Conservation (phyloP, 768 basidiomycete species). For the Lentinula aciculospora region DNA sequence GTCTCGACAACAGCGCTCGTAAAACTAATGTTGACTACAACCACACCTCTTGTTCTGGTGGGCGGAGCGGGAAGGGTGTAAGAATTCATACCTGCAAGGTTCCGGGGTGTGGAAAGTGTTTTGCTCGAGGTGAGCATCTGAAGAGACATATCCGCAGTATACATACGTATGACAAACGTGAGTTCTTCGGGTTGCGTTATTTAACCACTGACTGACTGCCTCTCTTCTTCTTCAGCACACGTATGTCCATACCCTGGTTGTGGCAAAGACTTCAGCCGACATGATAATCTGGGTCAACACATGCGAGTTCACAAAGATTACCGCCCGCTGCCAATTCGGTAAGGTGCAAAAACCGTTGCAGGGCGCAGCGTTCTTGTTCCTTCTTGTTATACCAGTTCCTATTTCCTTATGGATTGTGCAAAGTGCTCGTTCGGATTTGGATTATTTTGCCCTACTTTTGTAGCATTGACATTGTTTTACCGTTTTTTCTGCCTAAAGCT, state of each 20-base stretch:
- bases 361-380: not conserved
- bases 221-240: constrained; percentile 46
- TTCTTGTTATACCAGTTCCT: not conserved
- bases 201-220: constrained; percentile 7
- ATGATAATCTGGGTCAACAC: constrained; percentile 79
- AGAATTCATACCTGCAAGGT: constrained; percentile 73
- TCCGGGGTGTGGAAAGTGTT: constrained; percentile 81
- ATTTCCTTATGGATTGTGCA: not conserved
- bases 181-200: constrained; percentile 24
- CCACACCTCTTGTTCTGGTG: constrained; percentile 12
- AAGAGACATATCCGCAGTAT: constrained; percentile 87
- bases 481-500: too few relatives aligned
- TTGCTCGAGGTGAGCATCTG: constrained; percentile 84
- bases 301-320: constrained; percentile 61
- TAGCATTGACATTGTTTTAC: too few relatives aligned
- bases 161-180: constrained; percentile 91
- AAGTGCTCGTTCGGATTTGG: too few relatives aligned
- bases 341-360: not conserved
- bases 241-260: constrained; percentile 63
- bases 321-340: not conserved
- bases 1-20: constrained; percentile 2
- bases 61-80: constrained; percentile 30
- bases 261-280: constrained; percentile 70
- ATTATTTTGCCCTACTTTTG: too few relatives aligned
- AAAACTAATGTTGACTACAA: constrained; percentile 13